Evolutionary conservation across 2,329 filamentous ascomycete species (phyloP), one percentile per base, ranked within the genome.

Genomic region (Calonectria multiphialidica): DNA sequence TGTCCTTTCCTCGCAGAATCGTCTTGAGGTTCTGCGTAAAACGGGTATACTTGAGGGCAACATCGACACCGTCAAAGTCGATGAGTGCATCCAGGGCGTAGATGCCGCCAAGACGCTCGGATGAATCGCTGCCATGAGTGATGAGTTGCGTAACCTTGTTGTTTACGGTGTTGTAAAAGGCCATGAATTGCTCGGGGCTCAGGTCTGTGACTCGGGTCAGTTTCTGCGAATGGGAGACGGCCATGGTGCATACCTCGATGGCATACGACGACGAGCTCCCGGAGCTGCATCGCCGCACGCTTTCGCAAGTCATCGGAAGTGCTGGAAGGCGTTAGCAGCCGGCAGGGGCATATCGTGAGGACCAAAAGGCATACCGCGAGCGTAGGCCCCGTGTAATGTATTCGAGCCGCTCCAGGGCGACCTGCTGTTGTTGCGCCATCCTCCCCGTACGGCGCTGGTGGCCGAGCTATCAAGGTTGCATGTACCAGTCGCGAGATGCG

Each of bases 1-100:
- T 94, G 80, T 99, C 97, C 82, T 96, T 98, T 74, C 96, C 96
- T 79, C 96, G 92, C 78, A 99, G 89, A 45, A 98, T 93, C 59
- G 92, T 94, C 77, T 96, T 94, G 72, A 99, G 90, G 80, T 96
- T 97, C 75, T 95, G 95, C 55, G 95, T 95, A 81, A 98, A 99
- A 68, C 97, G 92, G 35, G 96, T 98, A 71, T 97, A 98, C 85
- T 98, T 98, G 80, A 95, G 92, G 42, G 95, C 95, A 28, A 94
- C 92, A 85, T 99, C 97, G 78, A 98, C 95, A 71, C 96, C 96
- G 79, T 98, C 96, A 82, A 98, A 98, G 83, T 98, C 96, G 83
- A 98, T 96, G 67, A 99, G 91, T 70, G 93, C 93, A 83, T 98
- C 96, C 73, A 99, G 91, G 72, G 96, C 96, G 79, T 97, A 93